Evolutionary conservation across 257 asterid genomes (phyloP).

Genomic region (Solanum okadae): DNA sequence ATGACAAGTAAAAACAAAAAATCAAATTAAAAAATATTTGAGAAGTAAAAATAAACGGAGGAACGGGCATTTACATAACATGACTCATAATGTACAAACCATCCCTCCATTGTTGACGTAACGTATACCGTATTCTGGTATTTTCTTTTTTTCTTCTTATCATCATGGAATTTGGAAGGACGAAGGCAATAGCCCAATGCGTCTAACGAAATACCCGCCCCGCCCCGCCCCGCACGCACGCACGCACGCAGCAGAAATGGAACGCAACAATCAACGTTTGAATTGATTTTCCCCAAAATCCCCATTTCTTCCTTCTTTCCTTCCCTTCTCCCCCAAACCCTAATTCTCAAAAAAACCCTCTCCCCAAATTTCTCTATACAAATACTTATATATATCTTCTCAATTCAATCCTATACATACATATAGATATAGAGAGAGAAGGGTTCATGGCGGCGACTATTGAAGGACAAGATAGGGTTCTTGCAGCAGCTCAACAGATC

Average conservation of each 20-base stretch:
- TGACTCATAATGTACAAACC: too few relatives aligned
- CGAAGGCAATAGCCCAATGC: neutral
- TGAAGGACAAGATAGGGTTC: constrained; percentile 69
- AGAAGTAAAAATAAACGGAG: too few relatives aligned
- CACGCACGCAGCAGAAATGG: neutral
- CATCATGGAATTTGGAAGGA: neutral
- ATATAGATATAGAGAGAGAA: neutral
- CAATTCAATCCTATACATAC: neutral
- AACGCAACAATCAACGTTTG: neutral
- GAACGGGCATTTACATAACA: too few relatives aligned
- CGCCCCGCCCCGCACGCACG: neutral
- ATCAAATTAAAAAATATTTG: too few relatives aligned
- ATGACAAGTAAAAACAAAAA: too few relatives aligned
- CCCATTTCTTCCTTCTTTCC: neutral
- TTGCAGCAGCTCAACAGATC: constrained; percentile 90
- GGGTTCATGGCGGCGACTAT: constrained; percentile 49
- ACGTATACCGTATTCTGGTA: neutral
- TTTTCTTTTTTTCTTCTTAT: neutral
- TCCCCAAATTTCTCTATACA: neutral
- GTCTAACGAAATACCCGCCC: neutral
- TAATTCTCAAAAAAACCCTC: neutral
- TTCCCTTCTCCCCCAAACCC: neutral
- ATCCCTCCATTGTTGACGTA: neutral
- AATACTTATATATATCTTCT: neutral
- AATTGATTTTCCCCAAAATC: neutral